These are phyloP conservation scores for Sporothrix curviconia DNA, from an alignment of 2,329 filamentous ascomycete species.

Conservation along the genomic window DNA sequence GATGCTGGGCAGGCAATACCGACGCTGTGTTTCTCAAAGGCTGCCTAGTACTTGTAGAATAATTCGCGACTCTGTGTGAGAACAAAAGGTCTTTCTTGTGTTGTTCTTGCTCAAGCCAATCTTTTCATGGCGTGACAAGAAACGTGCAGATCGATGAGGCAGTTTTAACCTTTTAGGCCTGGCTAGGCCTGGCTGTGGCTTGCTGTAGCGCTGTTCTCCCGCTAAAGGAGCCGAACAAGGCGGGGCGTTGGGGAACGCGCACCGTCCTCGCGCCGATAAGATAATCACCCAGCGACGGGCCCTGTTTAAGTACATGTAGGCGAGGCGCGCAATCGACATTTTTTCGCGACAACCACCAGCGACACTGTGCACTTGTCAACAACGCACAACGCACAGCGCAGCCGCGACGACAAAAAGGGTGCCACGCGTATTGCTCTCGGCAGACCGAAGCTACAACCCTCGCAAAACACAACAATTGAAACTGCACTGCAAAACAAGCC, in stretches of 20 bases:
- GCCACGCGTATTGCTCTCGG: no score
- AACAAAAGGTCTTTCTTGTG: no score
- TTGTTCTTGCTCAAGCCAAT: background rate
- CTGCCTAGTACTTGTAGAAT: no score
- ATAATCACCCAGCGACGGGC: slow-evolving; percentile 20
- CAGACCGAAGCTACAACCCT: no score
- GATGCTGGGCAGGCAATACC: background rate
- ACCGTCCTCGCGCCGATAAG: slow-evolving; percentile 15
- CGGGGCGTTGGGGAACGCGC: background rate
- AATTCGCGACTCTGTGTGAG: no score
- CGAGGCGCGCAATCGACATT: background rate
- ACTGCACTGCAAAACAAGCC: background rate
- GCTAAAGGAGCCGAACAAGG: background rate
- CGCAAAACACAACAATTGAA: background rate
- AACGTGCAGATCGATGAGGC: background rate
- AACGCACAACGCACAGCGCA: background rate
- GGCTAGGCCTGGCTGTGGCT: no score
- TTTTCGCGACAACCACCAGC: background rate
- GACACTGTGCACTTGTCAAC: background rate
- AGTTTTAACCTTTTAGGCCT: no score
- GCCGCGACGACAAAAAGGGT: background rate
- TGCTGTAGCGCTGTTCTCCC: background rate
- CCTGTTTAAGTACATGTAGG: background rate
- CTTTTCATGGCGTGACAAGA: background rate
- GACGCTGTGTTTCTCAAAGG: no score